A percentile compares a stretch with the other conserved stretches of the same genome.
Conservation (phyloP, 2,329 filamentous ascomycete genomes). For the Neofusicoccum kwambonambiense region DNA sequence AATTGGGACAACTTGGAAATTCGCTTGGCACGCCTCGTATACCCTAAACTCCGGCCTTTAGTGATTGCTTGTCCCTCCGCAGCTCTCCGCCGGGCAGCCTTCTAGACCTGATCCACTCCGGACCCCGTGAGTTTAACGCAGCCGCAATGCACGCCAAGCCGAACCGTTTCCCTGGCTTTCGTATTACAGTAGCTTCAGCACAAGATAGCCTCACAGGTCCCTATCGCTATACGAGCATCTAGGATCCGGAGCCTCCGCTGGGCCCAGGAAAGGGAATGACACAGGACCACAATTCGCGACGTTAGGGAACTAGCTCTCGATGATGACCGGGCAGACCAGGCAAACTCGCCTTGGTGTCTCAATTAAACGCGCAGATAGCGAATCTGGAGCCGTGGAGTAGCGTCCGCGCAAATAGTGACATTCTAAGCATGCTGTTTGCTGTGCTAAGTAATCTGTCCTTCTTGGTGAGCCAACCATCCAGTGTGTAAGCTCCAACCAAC, state of each 20-base stretch:
- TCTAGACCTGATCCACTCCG: neutral
- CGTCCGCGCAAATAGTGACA: neutral
- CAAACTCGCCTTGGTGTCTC: neutral
- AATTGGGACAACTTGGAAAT: neutral
- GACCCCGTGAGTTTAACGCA: neutral
- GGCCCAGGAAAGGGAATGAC: no score
- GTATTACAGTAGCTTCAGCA: neutral
- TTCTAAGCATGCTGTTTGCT: neutral
- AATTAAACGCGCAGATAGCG: neutral
- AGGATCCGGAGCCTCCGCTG: no score
- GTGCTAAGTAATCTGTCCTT: neutral
- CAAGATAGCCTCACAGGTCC: neutral
- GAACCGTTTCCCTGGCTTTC: neutral
- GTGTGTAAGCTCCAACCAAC: neutral
- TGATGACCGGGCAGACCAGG: no score
- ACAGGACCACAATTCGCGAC: no score
- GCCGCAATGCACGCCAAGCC: neutral
- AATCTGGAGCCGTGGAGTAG: neutral
- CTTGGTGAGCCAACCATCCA: constrained; percentile 1
- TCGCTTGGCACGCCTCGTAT: neutral
- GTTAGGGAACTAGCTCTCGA: no score
- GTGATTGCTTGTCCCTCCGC: neutral
- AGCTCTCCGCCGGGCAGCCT: neutral
- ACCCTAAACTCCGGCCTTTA: neutral
- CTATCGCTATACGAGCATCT: no score